Conservation (phyloP, 2,329 filamentous ascomycete species). For the Pseudogymnoascus sp. region DNA sequence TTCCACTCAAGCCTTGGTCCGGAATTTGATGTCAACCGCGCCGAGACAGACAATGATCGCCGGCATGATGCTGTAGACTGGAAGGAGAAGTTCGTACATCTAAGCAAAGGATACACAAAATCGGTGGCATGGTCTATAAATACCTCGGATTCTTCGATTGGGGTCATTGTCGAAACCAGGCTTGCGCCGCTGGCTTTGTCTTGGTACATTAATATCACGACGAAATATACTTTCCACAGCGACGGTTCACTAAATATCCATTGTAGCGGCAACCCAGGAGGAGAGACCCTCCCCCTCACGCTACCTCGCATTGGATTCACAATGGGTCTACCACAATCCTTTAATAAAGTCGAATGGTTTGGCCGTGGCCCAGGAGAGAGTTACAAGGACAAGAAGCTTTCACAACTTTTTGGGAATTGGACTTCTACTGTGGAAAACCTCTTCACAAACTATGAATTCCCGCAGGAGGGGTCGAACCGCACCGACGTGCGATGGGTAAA, state of each 20-base stretch:
- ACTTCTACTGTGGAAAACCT: constrained; percentile 33
- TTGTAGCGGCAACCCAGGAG: neutral
- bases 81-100: constrained; percentile 25
- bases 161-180: neutral
- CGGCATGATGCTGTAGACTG: constrained; percentile 38
- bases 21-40: constrained; percentile 37
- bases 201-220: neutral
- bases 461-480: constrained; percentile 47
- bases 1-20: constrained; percentile 34
- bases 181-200: constrained; percentile 8
- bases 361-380: constrained; percentile 45
- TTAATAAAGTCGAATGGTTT: constrained; percentile 37
- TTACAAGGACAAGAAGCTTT: constrained; percentile 45
- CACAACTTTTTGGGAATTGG: constrained; percentile 36
- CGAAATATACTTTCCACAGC: neutral
- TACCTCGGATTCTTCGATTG: neutral
- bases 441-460: constrained; percentile 43
- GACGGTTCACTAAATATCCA: neutral
- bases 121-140: neutral
- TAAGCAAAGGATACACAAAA: neutral
- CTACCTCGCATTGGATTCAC: constrained; percentile 10
- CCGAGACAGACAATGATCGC: constrained; percentile 42
- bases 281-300: neutral
- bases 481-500: constrained; percentile 42
- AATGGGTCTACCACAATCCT: constrained; percentile 4